Percentiles rank a stretch among this genome's conserved stretches.
Evolutionary conservation across 768 basidiomycete genomes (phyloP).

Genomic region (Exidia glandulosa): DNA sequence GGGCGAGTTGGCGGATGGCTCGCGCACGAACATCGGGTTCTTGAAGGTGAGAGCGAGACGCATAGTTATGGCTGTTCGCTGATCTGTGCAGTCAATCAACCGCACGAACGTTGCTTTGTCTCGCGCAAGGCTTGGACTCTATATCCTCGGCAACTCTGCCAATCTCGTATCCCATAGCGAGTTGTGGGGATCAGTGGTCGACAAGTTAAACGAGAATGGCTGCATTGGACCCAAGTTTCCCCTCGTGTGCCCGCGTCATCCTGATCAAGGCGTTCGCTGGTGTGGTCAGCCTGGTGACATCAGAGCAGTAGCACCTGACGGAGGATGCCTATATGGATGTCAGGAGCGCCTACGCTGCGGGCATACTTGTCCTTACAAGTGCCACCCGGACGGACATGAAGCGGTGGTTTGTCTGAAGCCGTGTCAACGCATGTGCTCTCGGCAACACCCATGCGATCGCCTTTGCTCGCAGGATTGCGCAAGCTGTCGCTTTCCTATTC

Average conservation of each 20-base stretch:
- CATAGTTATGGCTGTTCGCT: background rate
- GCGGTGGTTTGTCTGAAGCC: conserved; percentile 34
- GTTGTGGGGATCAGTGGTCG: conserved; percentile 49
- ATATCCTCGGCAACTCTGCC: conserved; percentile 56
- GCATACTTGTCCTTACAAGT: conserved; percentile 56
- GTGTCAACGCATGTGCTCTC: conserved; percentile 41
- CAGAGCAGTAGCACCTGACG: conserved; percentile 42
- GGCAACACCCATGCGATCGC: conserved; percentile 47
- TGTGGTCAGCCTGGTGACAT: conserved; percentile 40
- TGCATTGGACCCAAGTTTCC: conserved; percentile 44
- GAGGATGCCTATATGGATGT: conserved; percentile 54
- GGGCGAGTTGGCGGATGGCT: conserved; percentile 33
- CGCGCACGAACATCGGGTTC: conserved; percentile 47
- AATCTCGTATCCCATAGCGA: conserved; percentile 37
- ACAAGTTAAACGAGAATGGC: conserved; percentile 40
- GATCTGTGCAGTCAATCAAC: conserved; percentile 17
- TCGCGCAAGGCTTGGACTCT: conserved; percentile 63
- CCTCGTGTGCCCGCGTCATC: conserved; percentile 46
- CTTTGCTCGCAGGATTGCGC: conserved; percentile 44
- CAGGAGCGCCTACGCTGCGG: conserved; percentile 44
- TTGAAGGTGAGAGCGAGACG: conserved; percentile 38
- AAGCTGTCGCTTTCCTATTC: conserved; percentile 36
- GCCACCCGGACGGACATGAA: conserved; percentile 49
- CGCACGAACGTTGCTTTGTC: conserved; percentile 52
- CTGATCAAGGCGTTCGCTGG: conserved; percentile 27